Evolutionary conservation across 208 protist species (phyloP).

Genomic region (Acanthamoeba sp.): DNA sequence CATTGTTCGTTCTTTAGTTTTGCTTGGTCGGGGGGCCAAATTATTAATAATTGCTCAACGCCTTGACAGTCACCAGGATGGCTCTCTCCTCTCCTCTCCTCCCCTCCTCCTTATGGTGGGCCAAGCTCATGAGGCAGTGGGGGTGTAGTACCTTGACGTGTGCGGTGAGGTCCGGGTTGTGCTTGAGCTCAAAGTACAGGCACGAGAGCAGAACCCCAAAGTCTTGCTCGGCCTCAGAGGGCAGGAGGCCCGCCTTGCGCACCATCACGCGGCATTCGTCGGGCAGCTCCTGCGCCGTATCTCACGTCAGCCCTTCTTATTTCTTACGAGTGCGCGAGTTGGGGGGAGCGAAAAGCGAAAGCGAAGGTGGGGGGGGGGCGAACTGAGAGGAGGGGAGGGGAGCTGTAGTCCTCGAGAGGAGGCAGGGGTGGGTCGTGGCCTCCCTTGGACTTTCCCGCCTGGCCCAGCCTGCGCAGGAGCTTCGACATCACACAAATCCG

Average conservation of each 20-base stretch:
- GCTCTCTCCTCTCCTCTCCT: no score
- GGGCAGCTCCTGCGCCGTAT: neutral
- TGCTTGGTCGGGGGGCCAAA: no score
- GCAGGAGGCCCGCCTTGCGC: neutral
- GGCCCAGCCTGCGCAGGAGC: neutral
- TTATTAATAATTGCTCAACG: no score
- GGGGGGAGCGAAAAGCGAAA: neutral
- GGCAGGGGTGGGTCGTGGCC: neutral
- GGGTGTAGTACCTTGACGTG: constrained; percentile 37
- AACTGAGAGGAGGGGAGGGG: neutral
- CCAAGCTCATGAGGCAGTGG: no score
- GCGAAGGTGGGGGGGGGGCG: neutral
- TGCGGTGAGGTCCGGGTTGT: constrained; percentile 2
- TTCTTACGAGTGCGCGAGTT: no score
- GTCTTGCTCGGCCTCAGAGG: neutral
- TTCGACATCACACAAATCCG: neutral
- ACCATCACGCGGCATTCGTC: neutral
- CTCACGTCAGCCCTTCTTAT: no score
- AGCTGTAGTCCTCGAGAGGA: neutral
- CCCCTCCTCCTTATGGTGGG: no score
- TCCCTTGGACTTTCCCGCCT: neutral
- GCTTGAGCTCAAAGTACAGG: constrained; percentile 61
- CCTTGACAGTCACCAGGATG: no score
- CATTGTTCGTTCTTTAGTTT: no score
- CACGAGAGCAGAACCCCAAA: constrained; percentile 4